These are phyloP conservation scores for Nigrograna mackinnonii DNA, from an alignment of 2,329 filamentous ascomycete species.

Conservation along the genomic window DNA sequence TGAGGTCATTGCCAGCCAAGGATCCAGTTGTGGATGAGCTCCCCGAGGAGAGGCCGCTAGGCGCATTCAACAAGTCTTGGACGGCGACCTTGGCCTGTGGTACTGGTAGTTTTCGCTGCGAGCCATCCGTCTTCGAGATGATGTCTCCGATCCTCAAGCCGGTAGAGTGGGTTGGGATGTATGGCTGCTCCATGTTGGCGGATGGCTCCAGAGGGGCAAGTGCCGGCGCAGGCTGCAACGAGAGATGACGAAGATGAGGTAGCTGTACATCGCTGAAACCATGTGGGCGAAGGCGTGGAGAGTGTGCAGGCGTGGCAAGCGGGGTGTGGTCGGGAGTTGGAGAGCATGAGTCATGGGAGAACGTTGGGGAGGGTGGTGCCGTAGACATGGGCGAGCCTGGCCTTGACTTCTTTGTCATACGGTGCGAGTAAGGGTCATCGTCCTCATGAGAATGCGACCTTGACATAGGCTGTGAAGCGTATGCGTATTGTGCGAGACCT, in stretches of 20 bases:
- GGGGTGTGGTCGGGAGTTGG: conserved; percentile 98
- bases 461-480: conserved; percentile 83
- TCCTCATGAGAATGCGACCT: conserved; percentile 83
- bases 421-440: conserved; percentile 76
- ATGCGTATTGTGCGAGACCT: conserved; percentile 51
- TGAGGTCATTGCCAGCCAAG: conserved; percentile 63
- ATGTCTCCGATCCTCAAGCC: conserved; percentile 90
- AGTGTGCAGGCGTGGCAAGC: conserved; percentile 94
- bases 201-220: conserved; percentile 73
- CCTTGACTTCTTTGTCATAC: conserved; percentile 83
- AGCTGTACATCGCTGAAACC: conserved; percentile 74
- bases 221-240: conserved; percentile 67
- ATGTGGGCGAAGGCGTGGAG: conserved; percentile 83
- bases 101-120: conserved; percentile 87
- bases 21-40: conserved; percentile 79
- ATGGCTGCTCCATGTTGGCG: conserved; percentile 62
- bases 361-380: conserved; percentile 92
- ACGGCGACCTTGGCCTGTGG: conserved; percentile 89
- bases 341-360: conserved; percentile 93
- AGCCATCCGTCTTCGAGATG: conserved; percentile 84
- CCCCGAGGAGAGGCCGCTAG: conserved; percentile 71
- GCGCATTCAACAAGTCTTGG: conserved; percentile 74
- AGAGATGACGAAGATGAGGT: conserved; percentile 78
- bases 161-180: conserved; percentile 58
- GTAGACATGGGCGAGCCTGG: conserved; percentile 95